Evolutionary conservation across 345 rosid species (phyloP).

Genomic region (Heritiera fomes): DNA sequence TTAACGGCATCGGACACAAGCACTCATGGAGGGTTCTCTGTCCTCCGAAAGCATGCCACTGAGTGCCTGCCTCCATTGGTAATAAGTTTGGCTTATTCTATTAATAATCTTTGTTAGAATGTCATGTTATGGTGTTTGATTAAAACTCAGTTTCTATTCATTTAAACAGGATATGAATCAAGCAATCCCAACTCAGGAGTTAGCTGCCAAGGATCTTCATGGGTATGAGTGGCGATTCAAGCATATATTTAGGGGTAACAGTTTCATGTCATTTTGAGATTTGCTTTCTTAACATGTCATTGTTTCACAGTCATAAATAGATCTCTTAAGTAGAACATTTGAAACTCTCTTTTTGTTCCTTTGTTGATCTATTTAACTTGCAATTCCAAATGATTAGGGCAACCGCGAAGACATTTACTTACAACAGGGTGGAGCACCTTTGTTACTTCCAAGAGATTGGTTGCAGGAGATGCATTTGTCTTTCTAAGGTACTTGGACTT

Average conservation of each 20-base stretch:
- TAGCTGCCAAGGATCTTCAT: constrained; percentile 69
- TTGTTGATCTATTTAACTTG: background rate
- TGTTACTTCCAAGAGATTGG: constrained; percentile 67
- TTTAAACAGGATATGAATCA: constrained; percentile 51
- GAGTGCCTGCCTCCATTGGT: constrained; percentile 83
- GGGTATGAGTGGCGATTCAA: constrained; percentile 81
- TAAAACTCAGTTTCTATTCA: background rate
- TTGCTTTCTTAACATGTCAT: background rate
- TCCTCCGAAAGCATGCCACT: constrained; percentile 79
- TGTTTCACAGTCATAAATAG: background rate
- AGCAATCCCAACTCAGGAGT: constrained; percentile 64
- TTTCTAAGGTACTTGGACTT: constrained; percentile 57
- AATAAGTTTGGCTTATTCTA: background rate
- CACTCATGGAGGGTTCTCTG: constrained; percentile 96
- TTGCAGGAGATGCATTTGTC: constrained; percentile 75
- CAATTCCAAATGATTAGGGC: constrained; percentile 39
- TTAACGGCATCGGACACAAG: constrained; percentile 91
- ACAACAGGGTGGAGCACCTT: constrained; percentile 85
- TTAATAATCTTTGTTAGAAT: background rate
- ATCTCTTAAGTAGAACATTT: background rate
- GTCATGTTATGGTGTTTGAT: background rate
- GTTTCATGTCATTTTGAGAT: background rate
- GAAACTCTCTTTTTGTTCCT: background rate
- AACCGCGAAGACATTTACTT: constrained; percentile 76
- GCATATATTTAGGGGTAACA: constrained; percentile 72